Base-by-base conservation (phyloP, 306 rosid species). In the Glycine tomentella region DNA sequence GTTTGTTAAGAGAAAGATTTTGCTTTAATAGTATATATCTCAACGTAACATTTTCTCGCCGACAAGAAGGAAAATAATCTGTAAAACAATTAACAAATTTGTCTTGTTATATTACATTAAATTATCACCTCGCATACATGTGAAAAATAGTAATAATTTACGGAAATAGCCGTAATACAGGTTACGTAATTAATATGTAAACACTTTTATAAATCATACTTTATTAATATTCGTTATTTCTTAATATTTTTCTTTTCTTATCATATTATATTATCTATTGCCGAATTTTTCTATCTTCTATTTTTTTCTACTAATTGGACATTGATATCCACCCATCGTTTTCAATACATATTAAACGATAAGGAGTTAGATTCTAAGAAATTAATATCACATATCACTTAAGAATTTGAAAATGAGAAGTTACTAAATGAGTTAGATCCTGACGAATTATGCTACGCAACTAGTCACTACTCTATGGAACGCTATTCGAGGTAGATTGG, bases 401-500 rank as follows among this genome's bases (percentile, higher is more conserved):
- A 25, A 25, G 31, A 25, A 25, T 25, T 25, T 25, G 31, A 25
- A 25, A 25, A 25, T 25, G 69, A 8, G 55, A 42, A 56, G 71
- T 61, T 52, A 57, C 56, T 57, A 68, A 71, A 68, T 53, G 75
- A 71, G 48, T 76, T 79, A 48, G 84, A 83, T 80, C 25, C 13
- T 40, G 63, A 81, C 14, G 45, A 75, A 42, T 49, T 46, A 80
- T 4, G 33, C 7, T 7, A 31, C 8, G 52, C 11, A 61, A 33
- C 45, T 11, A 7, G 42, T 72, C 25, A 72, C 15, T 46, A 82
- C 61, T 84, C 68, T 70, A 36, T 36, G 6, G 80, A 85, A 92
- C 90, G 82, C 83, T 83, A 50, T 51, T 76, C 91, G 79, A 88
- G 84, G 84, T 78, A 83, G 89, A 87, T 90, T 86, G 86, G 87